Evolutionary conservation across 2,329 filamentous ascomycete genomes (phyloP), one percentile per base, ranked within the genome.

Genomic region (Cytospora chrysosperma): DNA sequence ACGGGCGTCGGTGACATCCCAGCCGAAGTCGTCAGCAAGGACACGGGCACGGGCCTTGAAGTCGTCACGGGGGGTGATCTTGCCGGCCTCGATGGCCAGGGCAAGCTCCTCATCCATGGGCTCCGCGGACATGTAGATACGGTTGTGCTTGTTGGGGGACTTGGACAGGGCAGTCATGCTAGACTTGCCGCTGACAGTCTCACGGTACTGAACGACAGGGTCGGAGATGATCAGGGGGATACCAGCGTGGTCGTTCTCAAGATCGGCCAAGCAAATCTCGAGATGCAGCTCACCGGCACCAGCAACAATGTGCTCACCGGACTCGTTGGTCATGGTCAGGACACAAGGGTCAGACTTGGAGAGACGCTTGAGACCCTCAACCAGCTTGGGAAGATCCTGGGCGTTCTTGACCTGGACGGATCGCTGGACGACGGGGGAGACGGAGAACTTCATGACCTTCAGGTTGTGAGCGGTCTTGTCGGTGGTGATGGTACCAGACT

Each of bases 401-500:
- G 95, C 95, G 84, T 99, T 99, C 92, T 98, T 98, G 86, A 97
- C 94, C 84, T 97, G 92, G 76, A 99, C 95, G 81, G 95, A 97
- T 73, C 94, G 94, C 84, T 91, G 94, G 71, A 99, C 95, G 83
- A 99, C 95, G 75, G 95, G 95, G 67, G 95, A 98, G 79, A 99
- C 95, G 77, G 95, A 99, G 91, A 99, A 99, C 87, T 97, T 98
- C 95, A 99, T 99, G 84, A 99, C 95, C 90, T 98, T 98, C 76
- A 99, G 85, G 90, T 99, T 99, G 90, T 99, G 95, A 78, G 95
- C 94, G 70, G 92, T 96, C 72, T 99, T 95, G 78, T 86, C 89
- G 78, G 94, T 98, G 82, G 93, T 97, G 75, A 99, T 91, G 76
- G 95, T 99, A 90, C 95, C 95, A 79, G 95, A 98, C 90, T 99